These are phyloP conservation scores for Chamaecrista fasciculata DNA, from an alignment of 306 rosid species.

Conservation along the genomic window DNA sequence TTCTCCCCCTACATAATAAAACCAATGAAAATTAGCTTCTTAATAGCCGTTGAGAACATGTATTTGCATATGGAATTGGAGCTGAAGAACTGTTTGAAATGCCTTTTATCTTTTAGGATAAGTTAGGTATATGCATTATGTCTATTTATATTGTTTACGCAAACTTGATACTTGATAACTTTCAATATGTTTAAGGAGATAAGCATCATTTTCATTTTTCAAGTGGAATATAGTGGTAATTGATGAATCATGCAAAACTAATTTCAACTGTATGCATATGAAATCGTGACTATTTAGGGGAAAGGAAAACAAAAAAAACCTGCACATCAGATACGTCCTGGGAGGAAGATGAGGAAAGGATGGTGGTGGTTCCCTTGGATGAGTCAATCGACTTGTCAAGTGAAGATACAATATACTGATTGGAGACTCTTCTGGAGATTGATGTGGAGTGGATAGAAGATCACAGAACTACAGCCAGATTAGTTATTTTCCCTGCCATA, in stretches of 20 bases:
- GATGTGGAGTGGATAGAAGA: conserved; percentile 41
- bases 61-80: background rate
- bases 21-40: background rate
- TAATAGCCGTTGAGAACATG: background rate
- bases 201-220: conserved; percentile 7
- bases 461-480: conserved; percentile 46
- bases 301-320: conserved; percentile 45
- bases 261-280: background rate
- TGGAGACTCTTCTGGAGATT: conserved; percentile 31
- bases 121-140: background rate
- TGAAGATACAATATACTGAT: conserved; percentile 39
- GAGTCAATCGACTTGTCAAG: conserved; percentile 48
- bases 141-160: background rate
- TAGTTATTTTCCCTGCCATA: conserved; percentile 55
- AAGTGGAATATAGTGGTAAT: background rate
- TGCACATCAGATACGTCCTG: conserved; percentile 35
- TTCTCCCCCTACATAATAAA: conserved; percentile 42
- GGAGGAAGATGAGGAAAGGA: conserved; percentile 28
- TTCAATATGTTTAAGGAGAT: background rate
- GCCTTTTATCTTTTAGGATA: background rate
- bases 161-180: background rate
- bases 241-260: background rate
- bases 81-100: background rate
- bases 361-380: conserved; percentile 29
- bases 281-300: background rate